phyloP scores from a whole-genome alignment of 306 rosid genomes.

The Arachis stenosperma region DNA sequence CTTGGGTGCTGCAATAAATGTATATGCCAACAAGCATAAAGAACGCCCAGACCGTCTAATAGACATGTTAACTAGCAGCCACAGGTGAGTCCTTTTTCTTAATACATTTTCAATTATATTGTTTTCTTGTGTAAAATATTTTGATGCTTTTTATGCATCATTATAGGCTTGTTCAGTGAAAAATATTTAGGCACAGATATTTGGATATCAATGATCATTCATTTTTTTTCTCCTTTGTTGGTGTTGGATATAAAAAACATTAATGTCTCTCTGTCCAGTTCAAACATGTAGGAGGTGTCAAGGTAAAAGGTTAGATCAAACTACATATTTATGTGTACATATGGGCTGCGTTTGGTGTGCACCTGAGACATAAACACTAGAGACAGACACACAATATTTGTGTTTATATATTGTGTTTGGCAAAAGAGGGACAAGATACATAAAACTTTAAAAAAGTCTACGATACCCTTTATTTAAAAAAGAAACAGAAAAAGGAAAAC shows the following conservation, averaged over 20 bases:
- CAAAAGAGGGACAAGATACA: too few species aligned
- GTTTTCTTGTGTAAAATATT: background rate
- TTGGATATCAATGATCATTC: constrained; percentile 9
- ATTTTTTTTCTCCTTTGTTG: background rate
- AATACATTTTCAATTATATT: constrained; percentile 18
- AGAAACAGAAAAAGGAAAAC: too few species aligned
- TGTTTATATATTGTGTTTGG: too few species aligned
- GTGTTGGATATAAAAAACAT: too few species aligned
- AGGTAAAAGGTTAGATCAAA: background rate
- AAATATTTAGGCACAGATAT: background rate
- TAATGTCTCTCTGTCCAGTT: too few species aligned
- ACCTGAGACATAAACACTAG: too few species aligned
- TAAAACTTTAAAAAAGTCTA: too few species aligned
- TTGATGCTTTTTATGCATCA: background rate
- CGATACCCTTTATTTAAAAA: too few species aligned
- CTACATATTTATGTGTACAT: background rate
- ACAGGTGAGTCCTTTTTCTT: constrained; percentile 59
- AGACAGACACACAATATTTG: too few species aligned
- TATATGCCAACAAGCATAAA: constrained; percentile 97
- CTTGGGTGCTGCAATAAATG: constrained; percentile 94
- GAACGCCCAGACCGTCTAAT: constrained; percentile 98
- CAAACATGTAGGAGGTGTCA: too few species aligned
- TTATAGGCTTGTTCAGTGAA: background rate
- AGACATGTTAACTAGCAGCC: constrained; percentile 98
- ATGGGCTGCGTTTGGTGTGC: background rate